Evolutionary conservation across 805 yeast species (phyloP), one percentile per base, ranked within the genome.

Genomic region (Yarrowia sp.): DNA sequence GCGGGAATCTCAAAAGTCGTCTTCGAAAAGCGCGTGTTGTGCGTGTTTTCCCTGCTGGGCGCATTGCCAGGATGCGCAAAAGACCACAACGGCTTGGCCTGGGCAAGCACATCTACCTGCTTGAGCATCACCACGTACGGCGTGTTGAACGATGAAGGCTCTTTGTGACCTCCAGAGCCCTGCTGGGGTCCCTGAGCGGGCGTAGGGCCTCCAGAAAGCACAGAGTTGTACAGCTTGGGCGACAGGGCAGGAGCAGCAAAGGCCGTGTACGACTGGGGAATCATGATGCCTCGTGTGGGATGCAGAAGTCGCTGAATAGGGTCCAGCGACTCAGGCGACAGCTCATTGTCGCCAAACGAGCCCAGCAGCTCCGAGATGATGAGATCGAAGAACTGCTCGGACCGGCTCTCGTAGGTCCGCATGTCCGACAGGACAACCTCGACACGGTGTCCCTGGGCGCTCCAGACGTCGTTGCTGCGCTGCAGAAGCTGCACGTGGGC

Each of bases 311-410:
- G 65, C 58, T 81, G 80, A 16, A 78, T 68, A 0, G 79, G 74
- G 46, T 75, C 76, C 2, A 90, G 71, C 63, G 94, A 85, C 71
- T 92, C 98, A 0, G 98, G 97, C 8, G 89, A 80, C 16, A 90
- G 77, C 70, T 92, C 97, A 72, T 92, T 93, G 71, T 96, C 93
- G 4, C 96, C 97, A 74, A 93, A 88, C 14, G 96, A 88, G 6
- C 97, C 97, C 25, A 92, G 72, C 7, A 93, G 75, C 71, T 92
- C 97, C 44, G 96, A 87, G 1, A 93, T 79, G 8, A 91, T 80
- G 42, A 92, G 68, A 68, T 88, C 80, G 22, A 55, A 55, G 6
- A 38, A 55, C 62, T 80, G 78, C 16, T 76, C 74, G 12, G 70
- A 64, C 6, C 65, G 66, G 3, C 77, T 77, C 8, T 68, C 61